These are phyloP conservation scores for Sphaerulina populicola DNA, from an alignment of 2,329 filamentous ascomycete genomes.

Conservation along the genomic window DNA sequence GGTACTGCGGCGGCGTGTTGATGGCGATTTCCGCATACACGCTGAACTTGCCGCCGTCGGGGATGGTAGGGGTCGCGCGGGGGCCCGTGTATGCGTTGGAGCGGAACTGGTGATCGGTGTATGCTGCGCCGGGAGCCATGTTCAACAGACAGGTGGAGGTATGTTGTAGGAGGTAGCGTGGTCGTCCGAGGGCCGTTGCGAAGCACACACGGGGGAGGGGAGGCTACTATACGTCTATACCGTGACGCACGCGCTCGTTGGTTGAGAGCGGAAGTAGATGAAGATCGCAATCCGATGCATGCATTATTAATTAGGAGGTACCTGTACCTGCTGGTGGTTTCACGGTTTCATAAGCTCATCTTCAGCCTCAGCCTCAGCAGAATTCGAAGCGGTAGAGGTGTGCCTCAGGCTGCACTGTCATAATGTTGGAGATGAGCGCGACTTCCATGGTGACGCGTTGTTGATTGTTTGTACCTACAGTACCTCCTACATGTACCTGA, in stretches of 20 bases:
- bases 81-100: conserved; percentile 24
- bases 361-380: too few species aligned
- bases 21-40: conserved; percentile 33
- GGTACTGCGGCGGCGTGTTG: conserved; percentile 35
- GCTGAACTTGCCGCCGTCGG: conserved; percentile 30
- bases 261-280: neutral
- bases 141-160: too few species aligned
- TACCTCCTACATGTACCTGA: too few species aligned
- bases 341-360: too few species aligned
- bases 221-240: neutral
- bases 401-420: too few species aligned
- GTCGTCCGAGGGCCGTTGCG: neutral
- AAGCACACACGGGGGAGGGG: neutral
- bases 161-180: too few species aligned
- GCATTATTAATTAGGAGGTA: too few species aligned
- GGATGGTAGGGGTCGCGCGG: conserved; percentile 26
- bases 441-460: too few species aligned
- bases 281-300: neutral
- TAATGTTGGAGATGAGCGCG: too few species aligned
- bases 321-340: too few species aligned
- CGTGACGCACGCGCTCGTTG: neutral
- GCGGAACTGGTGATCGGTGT: conserved; percentile 25
- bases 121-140: conserved; percentile 13
- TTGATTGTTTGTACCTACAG: too few species aligned
- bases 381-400: too few species aligned